A percentile compares a stretch with the other conserved stretches of the same genome.
These are phyloP conservation scores for Cutaneotrichosporon daszewskae DNA, from an alignment of 1,284 basidiomycete species.

Conservation along the genomic window DNA sequence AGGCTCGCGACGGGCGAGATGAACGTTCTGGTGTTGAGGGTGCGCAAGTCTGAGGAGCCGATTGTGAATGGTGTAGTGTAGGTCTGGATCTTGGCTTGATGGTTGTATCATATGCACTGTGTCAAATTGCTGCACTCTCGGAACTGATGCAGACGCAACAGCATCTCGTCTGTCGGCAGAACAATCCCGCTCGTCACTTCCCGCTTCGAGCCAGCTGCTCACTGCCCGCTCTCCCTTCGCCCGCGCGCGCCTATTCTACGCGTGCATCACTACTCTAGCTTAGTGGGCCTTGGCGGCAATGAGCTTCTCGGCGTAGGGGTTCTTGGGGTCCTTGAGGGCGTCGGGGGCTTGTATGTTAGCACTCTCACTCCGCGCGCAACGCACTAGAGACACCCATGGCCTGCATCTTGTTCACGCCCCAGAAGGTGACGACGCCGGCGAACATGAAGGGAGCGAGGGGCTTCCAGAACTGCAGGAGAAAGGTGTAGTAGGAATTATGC, in stretches of 20 bases:
- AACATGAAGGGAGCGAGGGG: conserved; percentile 42
- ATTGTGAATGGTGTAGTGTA: too few relatives aligned
- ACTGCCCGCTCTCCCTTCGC: too few relatives aligned
- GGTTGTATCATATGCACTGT: too few relatives aligned
- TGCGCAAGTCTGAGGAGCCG: conserved; percentile 3
- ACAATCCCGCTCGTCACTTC: too few relatives aligned
- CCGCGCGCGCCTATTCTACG: conserved; percentile 11
- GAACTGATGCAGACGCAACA: too few relatives aligned
- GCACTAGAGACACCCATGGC: conserved; percentile 32
- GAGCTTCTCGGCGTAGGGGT: conserved; percentile 27
- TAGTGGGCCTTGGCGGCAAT: conserved; percentile 18
- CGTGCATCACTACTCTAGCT: conserved; percentile 11
- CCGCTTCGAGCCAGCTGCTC: too few relatives aligned
- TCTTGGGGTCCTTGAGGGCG: conserved; percentile 32
- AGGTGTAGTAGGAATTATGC: neutral
- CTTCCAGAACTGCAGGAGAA: conserved; percentile 30
- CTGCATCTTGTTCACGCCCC: conserved; percentile 39
- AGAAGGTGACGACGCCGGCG: conserved; percentile 33
- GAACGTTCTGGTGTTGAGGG: conserved; percentile 34
- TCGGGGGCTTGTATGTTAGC: conserved; percentile 30
- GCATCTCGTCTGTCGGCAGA: too few relatives aligned
- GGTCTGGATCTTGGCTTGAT: too few relatives aligned
- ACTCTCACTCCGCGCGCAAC: too few relatives aligned
- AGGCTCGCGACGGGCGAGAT: conserved; percentile 29
- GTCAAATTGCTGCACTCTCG: too few relatives aligned